phyloP scores from a whole-genome alignment of 768 basidiomycete genomes.

The Chalciporus chontae region DNA sequence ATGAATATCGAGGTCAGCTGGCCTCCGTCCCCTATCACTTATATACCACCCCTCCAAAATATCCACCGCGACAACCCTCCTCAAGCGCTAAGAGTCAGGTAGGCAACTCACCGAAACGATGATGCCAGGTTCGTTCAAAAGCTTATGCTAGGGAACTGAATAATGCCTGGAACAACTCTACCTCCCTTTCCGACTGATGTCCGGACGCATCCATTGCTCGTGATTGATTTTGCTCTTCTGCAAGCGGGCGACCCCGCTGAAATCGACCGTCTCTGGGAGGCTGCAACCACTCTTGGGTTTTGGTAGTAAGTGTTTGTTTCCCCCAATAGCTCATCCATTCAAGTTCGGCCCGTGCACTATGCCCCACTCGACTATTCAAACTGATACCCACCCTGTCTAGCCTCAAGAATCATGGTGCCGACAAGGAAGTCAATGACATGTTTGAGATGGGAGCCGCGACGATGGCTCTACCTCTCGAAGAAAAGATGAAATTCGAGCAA shows the following conservation, averaged over 20 bases:
- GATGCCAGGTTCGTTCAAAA: no score
- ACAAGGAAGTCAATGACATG: constrained; percentile 35
- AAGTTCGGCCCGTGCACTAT: not conserved
- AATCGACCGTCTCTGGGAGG: constrained; percentile 43
- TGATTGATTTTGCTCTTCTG: constrained; percentile 43
- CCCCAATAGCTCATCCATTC: no score
- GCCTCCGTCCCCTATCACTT: no score
- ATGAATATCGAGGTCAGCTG: no score
- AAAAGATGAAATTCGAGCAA: constrained; percentile 42
- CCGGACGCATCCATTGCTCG: constrained; percentile 41
- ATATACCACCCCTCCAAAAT: no score
- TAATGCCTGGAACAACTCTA: constrained; percentile 32
- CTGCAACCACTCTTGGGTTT: constrained; percentile 47
- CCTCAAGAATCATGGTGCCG: constrained; percentile 42
- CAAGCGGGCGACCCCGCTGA: constrained; percentile 35
- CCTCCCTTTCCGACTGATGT: constrained; percentile 46
- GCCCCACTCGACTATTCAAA: not conserved
- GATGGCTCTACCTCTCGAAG: constrained; percentile 38
- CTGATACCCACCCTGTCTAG: constrained; percentile 17
- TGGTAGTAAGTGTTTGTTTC: constrained; percentile 44
- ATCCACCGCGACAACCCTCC: no score
- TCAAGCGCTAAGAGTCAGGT: no score
- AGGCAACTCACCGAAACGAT: no score
- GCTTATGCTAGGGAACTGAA: not conserved
- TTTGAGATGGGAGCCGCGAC: constrained; percentile 42